A percentile compares a stretch with the other conserved stretches of the same genome.
Conservation (phyloP, 495 filamentous ascomycete species). For the Daldinia childiae region DNA sequence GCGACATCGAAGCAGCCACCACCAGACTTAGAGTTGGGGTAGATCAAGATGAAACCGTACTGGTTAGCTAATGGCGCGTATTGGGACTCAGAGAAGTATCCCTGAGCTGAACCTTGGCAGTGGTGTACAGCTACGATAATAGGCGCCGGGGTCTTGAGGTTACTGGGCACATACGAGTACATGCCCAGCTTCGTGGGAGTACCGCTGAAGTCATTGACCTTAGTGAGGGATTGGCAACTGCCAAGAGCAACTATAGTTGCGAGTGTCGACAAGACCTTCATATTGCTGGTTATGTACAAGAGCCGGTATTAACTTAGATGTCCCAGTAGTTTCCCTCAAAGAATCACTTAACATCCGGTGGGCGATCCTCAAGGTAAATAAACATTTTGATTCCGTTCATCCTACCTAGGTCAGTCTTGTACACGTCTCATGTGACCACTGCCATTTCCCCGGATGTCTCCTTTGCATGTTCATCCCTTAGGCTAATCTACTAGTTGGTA, state of each 20-base stretch:
- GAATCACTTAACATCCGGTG: conserved; percentile 13
- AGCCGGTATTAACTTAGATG: conserved; percentile 5
- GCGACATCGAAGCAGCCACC: conserved; percentile 49
- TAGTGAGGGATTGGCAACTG: conserved; percentile 45
- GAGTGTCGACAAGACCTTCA: conserved; percentile 50
- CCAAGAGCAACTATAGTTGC: conserved; percentile 49
- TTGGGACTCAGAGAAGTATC: conserved; percentile 58
- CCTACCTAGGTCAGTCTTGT: background rate
- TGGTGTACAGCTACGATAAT: conserved; percentile 68
- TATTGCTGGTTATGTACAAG: conserved; percentile 33
- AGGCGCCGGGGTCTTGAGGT: conserved; percentile 58
- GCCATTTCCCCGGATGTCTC: conserved; percentile 28
- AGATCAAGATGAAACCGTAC: conserved; percentile 44
- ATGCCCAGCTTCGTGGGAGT: conserved; percentile 59
- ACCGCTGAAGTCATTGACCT: conserved; percentile 55
- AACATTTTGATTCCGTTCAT: conserved; percentile 10
- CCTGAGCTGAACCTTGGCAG: conserved; percentile 61
- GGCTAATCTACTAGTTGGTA: conserved; percentile 31
- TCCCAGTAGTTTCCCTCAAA: conserved; percentile 1
- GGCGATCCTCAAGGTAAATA: conserved; percentile 27
- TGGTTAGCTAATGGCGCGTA: conserved; percentile 49
- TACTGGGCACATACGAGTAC: conserved; percentile 66
- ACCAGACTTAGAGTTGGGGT: conserved; percentile 51
- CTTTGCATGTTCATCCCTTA: conserved; percentile 16
- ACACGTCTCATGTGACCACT: conserved; percentile 15